Evolutionary conservation across 768 basidiomycete genomes (phyloP), one percentile per base, ranked within the genome.

Genomic region (Mycena rebaudengoi): DNA sequence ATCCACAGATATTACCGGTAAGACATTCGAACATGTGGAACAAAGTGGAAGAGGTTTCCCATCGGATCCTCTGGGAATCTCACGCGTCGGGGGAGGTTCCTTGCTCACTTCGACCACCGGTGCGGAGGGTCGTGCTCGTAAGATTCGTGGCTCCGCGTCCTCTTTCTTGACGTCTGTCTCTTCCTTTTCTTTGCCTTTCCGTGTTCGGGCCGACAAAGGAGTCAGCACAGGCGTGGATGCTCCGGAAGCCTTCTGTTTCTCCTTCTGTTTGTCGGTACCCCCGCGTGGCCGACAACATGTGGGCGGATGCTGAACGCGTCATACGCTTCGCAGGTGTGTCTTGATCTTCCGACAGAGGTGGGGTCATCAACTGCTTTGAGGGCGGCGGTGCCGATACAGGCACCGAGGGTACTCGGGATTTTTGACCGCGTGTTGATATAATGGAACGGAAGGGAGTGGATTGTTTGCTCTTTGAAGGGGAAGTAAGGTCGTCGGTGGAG

Each of bases 1-100:
- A 75, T 92, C 90, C 26, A 92, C 88, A 50, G 88, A 85, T 68
- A 93, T 93, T 61, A 94, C 83, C 3, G 91, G 91, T 67, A 94
- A 74, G 52, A 92, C 79, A 71, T 88, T 91, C 53, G 77, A 79
- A 75, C 91, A 93, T 25, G 89, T 93, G 71, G 82, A 77, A 65
- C 91, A 94, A n/a, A 78, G 86, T 48, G 92, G 91, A 29, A 92
- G 75, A 18, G 82, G 84, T 71, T 86, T 88, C 26, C 91, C 91
- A 70, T 91, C 89, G 50, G 84, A 78, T 29, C 88, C 91, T 64
- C 83, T 75, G 5, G 83, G 87, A 18, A 81, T 75, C 39, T 83
- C 80, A 43, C 78, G 75, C 65, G 79, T 80, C 3, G 74, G 54
- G 2, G 74, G 71, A n/a, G 72, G 67, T 45, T 79, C 78, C 70